Evolutionary conservation across 148 eudicot species (phyloP), one percentile per base, ranked within the genome.

Genomic region (Pouteria glomerata): DNA sequence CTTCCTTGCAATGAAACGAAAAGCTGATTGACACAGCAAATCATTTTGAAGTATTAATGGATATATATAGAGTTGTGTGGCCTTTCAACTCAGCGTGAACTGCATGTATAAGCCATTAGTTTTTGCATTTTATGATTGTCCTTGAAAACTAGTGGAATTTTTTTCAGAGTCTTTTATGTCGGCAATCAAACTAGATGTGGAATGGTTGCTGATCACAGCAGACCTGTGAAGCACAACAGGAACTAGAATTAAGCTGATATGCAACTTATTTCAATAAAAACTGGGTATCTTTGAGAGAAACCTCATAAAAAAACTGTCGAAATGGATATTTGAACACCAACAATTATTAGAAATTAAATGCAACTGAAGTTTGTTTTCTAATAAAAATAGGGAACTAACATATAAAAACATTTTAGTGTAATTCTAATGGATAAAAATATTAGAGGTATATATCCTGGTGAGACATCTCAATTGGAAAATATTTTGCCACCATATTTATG

Each of bases 251-350:
- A 29, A 68, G 18, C 18, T 50, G 27, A 33, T 19, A n/a, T 29
- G 12, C 13, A 18, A 68, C 33, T 19, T 24, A 51, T 15, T 52
- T n/a, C 16, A 24, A 55, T 13, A 30, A 27, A 37, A 53, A 35
- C 23, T 1, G 1, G 30, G 8, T 26, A 8, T 55, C 8, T 16
- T 18, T 5, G 19, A 1, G 44, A n/a, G 72, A 33, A 31, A 55
- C 31, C 33, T 23, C 3, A 45, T 63, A 4, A 3, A 41, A 4
- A 52, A 51, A n/a, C 45, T 68, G 31, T 51, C 50, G 13, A 35
- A 6, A 68, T 52, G 45, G 72, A 68, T 55, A 35, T 55, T 70
- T 18, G 8, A 15, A 12, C 24, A 26, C 16, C 73, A 70, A 42
- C 26, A 30, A 39, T 30, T 10, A 16, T 29, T 23, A 41, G 27